Percentiles rank a stretch among this genome's conserved stretches.
These are phyloP conservation scores for Cladophialophora yegresii DNA, from an alignment of 2,329 filamentous ascomycete genomes.

Conservation along the genomic window DNA sequence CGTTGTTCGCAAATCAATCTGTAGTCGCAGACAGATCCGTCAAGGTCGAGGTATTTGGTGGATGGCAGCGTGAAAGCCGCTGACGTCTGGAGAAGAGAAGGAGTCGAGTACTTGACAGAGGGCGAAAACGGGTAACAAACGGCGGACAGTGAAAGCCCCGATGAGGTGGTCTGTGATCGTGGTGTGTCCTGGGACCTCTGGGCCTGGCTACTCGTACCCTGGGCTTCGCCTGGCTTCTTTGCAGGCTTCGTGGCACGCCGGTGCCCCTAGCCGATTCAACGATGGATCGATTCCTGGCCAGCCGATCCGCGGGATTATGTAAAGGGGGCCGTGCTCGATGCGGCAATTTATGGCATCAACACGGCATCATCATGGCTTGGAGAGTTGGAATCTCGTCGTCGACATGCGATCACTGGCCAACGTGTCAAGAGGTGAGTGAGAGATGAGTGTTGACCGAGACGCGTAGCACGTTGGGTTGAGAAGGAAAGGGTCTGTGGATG, in stretches of 20 bases:
- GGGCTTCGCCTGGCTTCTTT: constrained; percentile 7
- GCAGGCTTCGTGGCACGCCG: constrained; percentile 9
- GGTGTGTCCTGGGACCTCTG: constrained; percentile 5
- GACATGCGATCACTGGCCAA: background rate
- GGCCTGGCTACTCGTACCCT: background rate
- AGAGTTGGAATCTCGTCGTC: background rate
- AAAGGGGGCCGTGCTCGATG: constrained; percentile 18
- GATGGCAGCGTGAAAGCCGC: constrained; percentile 21
- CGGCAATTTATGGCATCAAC: constrained; percentile 12
- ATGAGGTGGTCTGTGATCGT: constrained; percentile 12
- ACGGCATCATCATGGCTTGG: constrained; percentile 1
- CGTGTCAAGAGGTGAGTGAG: constrained; percentile 11
- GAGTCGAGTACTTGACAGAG: constrained; percentile 7
- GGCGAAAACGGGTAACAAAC: constrained; percentile 7
- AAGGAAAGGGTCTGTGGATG: constrained; percentile 5
- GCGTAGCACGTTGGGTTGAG: constrained; percentile 13
- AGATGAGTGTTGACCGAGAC: background rate
- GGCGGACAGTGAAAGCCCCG: constrained; percentile 4
- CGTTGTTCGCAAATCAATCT: constrained; percentile 12
- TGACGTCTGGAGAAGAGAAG: constrained; percentile 19
- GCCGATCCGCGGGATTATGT: constrained; percentile 13
- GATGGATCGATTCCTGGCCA: constrained; percentile 11
- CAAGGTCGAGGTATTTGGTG: constrained; percentile 17
- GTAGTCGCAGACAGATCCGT: constrained; percentile 9
- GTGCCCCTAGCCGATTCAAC: constrained; percentile 15